Evolutionary conservation across 2,329 filamentous ascomycete species (phyloP), one percentile per base, ranked within the genome.

Genomic region (Elsinoe perseae): DNA sequence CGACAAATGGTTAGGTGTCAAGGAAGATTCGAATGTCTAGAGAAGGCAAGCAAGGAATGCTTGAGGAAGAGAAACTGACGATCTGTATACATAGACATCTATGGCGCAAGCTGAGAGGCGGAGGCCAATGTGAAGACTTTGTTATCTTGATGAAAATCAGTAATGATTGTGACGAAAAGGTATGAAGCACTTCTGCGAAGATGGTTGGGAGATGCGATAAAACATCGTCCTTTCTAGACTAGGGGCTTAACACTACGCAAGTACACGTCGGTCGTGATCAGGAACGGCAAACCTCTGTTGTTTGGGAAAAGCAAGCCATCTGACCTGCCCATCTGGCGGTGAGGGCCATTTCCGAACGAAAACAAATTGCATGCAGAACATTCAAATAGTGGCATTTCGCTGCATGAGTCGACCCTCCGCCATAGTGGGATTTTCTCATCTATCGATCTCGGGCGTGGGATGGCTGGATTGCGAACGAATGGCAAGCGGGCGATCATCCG

Each of bases 401-500:
- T 44, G 20, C 40, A 44, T 44, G 40, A 44, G 23, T 44, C 20
- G 23, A 25, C 40, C 40, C 23, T 23, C 40, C 40, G 40, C 20
- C 23, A 12, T n/a, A 12, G 23, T 44, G 40, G 40, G 40, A 44
- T 25, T 44, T 25, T 14, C 12, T 25, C 40, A 44, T 44, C 30
- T 48, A 28, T 32, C 23, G 43, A 48, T 28, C 43, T 23, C 20
- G n/a, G 27, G 43, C 43, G 43, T 48, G 25, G 43, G 43, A 48
- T 48, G 12, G 23, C 28, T 14, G 23, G 18, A 28, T 32, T 3
- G 12, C 27, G 30, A 48, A 48, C 23, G 23, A 28, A 28, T 32
- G 9, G 12, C 27, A 48, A 48, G 43, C 23, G 43, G 43, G 28
- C 43, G 43, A 48, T 48, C 43, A 30, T 48, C 43, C 43, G 43